Evolutionary conservation across 345 rosid species (phyloP), one percentile per base, ranked within the genome.

Genomic region (Bretschneidera sinensis): DNA sequence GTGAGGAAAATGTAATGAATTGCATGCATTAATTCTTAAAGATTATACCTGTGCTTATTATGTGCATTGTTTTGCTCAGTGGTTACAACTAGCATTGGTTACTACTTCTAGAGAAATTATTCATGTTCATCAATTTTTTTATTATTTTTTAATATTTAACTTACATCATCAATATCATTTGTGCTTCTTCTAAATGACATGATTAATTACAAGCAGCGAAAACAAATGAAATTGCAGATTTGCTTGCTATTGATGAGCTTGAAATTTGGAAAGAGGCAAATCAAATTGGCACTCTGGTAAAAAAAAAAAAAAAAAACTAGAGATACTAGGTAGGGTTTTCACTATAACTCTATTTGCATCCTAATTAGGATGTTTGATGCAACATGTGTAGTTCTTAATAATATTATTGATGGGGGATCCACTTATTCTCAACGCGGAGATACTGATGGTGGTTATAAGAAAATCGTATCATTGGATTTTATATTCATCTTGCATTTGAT

Each of bases 41-140:
- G 9, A 47, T 14, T 61, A 14, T 20, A 34, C 60, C 14, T 51
- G 16, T 39, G 35, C 48, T 16, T 62, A 69, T 0, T 69, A 33
- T 20, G 31, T 62, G 7, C 57, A 34, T 35, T 61, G 62, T 16
- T 54, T 68, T 22, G 31, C 51, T 48, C 48, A 61, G 34, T 15
- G 43, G 13, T 16, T 60, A 39, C 55, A 54, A 23, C 22, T 68
- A 0, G 61, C 52, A 19, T 56, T 68, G 18, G 72, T 62, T 35
- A 17, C 33, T 10, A 5, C 51, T 5, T 43, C 57, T 45, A 23
- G 22, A 6, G 58, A 60, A 4, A 15, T 39, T 0, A 51, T 0
- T 4, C 24, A 7, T 6, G 3, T 51, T 10, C 24, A 51, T 21
- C 54, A 51, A 14, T 51, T 51, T 22, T 20, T 51, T 51, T 4